phyloP scores from a whole-genome alignment of 768 basidiomycete species.

The Russula compacta region DNA sequence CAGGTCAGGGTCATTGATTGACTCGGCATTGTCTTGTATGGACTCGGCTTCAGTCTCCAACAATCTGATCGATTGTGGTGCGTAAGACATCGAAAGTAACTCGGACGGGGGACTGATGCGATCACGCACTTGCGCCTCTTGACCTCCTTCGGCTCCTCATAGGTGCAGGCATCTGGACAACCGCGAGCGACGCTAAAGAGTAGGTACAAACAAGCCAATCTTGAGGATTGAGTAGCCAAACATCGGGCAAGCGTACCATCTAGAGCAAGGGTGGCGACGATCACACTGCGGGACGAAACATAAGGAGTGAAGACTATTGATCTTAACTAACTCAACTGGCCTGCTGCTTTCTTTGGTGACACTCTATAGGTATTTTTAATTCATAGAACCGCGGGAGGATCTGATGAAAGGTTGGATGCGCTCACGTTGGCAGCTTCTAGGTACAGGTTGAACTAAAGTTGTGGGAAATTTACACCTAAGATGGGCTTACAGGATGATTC shows the following conservation, averaged over 20 bases:
- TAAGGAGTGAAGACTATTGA: not conserved
- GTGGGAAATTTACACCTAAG: not conserved
- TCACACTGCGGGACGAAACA: conserved; percentile 17
- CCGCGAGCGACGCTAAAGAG: conserved; percentile 19
- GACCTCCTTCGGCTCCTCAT: conserved; percentile 17
- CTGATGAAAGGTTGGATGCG: not conserved
- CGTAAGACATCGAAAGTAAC: not conserved
- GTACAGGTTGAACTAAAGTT: not conserved
- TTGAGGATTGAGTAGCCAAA: not conserved
- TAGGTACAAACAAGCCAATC: not conserved
- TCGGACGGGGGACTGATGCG: not conserved
- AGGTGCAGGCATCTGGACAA: conserved; percentile 15
- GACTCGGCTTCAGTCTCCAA: not conserved
- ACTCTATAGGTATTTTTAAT: conserved; percentile 8
- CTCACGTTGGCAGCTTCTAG: conserved; percentile 21
- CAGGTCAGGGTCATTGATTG: not conserved
- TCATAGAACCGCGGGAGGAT: not conserved
- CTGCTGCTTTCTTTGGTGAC: conserved; percentile 24
- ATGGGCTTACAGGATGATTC: conserved; percentile 20
- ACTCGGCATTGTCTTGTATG: not conserved
- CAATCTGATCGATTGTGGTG: not conserved
- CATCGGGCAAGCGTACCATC: conserved; percentile 17
- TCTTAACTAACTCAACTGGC: not conserved
- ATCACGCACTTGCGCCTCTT: conserved; percentile 13
- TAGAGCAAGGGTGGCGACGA: conserved; percentile 22